Conservation (phyloP, 805 yeast species). For the Candida tibetensis region DNA sequence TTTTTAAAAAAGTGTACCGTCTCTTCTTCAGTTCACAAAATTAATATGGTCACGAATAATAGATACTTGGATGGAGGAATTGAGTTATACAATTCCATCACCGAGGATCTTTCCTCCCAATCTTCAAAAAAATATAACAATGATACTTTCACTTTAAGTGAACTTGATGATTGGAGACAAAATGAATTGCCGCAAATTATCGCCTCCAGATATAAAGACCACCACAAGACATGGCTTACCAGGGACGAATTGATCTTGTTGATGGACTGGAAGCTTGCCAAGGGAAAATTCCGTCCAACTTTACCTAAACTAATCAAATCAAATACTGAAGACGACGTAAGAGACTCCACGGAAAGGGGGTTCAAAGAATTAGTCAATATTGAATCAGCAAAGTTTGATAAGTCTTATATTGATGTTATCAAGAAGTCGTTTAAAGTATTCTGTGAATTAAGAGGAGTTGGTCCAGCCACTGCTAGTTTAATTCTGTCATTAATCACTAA, state of each 20-base stretch:
- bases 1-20: too few species aligned
- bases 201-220: constrained; percentile 18
- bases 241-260: constrained; percentile 38
- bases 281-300: constrained; percentile 43
- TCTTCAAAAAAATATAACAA: constrained; percentile 23
- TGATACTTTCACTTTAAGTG: constrained; percentile 24
- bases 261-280: constrained; percentile 50
- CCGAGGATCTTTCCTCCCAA: constrained; percentile 26
- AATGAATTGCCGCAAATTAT: constrained; percentile 27
- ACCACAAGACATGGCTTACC: constrained; percentile 26
- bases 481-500: constrained; percentile 33
- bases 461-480: constrained; percentile 51
- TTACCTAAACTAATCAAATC: constrained; percentile 40
- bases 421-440: constrained; percentile 26
- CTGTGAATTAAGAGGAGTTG: constrained; percentile 44
- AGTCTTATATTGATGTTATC: constrained; percentile 18
- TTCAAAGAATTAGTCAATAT: constrained; percentile 11
- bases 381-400: constrained; percentile 1
- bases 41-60: neutral
- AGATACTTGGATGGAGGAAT: neutral
- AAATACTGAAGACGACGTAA: constrained; percentile 31
- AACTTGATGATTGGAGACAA: constrained; percentile 40
- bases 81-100: constrained; percentile 24
- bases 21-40: too few species aligned
- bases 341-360: constrained; percentile 28